These are phyloP conservation scores for Ambrosia artemisiifolia DNA, from an alignment of 129 eudicot species.

Conservation along the genomic window DNA sequence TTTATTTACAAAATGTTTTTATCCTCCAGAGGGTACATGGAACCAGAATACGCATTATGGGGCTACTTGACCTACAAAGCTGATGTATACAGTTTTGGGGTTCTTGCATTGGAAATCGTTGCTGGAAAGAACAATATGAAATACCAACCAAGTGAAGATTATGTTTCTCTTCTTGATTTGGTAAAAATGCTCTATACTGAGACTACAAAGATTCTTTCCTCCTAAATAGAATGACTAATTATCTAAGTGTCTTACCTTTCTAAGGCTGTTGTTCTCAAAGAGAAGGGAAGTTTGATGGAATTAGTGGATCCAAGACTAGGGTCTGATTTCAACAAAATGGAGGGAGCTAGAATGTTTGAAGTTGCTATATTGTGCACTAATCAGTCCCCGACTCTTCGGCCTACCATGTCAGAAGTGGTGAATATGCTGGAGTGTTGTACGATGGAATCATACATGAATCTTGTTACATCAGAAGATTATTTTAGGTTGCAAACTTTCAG, in stretches of 20 bases:
- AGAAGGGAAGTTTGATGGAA: conserved; percentile 37
- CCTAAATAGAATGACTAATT: background rate
- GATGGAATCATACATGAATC: conserved; percentile 2
- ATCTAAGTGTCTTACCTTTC: background rate
- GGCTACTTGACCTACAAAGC: conserved; percentile 61
- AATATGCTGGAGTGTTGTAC: conserved; percentile 48
- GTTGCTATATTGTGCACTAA: conserved; percentile 58
- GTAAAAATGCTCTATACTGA: conserved; percentile 49
- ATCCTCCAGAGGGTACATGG: conserved; percentile 60
- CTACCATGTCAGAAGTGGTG: conserved; percentile 38
- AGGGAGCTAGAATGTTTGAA: conserved; percentile 42
- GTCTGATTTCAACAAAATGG: conserved; percentile 34
- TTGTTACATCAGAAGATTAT: conserved; percentile 15
- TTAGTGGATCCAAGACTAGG: conserved; percentile 56
- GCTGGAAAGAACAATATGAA: conserved; percentile 54
- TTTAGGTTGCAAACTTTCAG: conserved; percentile 11
- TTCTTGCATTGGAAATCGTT: conserved; percentile 54
- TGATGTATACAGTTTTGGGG: conserved; percentile 69
- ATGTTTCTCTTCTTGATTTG: conserved; percentile 58
- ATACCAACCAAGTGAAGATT: conserved; percentile 35
- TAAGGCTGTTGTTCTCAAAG: conserved; percentile 44
- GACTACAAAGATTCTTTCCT: conserved; percentile 14
- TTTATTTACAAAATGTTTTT: no score
- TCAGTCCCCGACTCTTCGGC: conserved; percentile 56
- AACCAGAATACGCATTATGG: conserved; percentile 69